Evolutionary conservation across 2,329 filamentous ascomycete species (phyloP), one percentile per base, ranked within the genome.

Genomic region (Alternaria viburni): DNA sequence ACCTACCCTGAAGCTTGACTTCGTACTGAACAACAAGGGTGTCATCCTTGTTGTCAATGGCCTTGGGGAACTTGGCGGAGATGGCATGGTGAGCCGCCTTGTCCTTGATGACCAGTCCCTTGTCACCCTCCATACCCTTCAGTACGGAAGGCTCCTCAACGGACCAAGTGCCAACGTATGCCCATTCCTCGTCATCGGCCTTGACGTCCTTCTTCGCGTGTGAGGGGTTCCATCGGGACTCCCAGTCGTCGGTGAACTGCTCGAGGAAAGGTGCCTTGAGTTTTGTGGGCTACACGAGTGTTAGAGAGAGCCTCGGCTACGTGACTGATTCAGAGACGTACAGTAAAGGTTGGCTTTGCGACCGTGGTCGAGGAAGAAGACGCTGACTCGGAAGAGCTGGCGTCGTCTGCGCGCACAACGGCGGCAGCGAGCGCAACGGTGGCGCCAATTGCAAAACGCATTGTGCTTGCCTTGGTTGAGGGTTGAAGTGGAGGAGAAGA

Each of bases 41-140:
- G 87, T 99, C 97, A 84, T 88, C 93, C 89, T 95, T 98, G 89
- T 96, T 96, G 84, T 97, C 91, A 78, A 99, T 92, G 84, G 92
- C 91, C 87, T 96, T 93, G 81, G 92, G 90, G 86, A 99, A 98
- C 84, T 98, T 98, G 85, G 96, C 93, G 54, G 96, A 99, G 82
- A 99, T 99, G 86, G 96, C 96, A 84, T 99, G 96, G 85, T 99
- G 96, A 75, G 96, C 96, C 72, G 96, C 96, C 70, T 92, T 88
- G 86, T 98, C 97, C 91, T 99, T 99, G 83, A 98, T 89, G 68
- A 99, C 95, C 74, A 99, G 89, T 83, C 95, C 96, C 86, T 96
- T 96, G 84, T 98, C 95, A 69, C 93, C 93, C 76, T 93, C 90
- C 74, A 97, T 96, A 75, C 93, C 96, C 86, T 96, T 96, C 82